Conservation (phyloP, 2,329 filamentous ascomycete genomes). For the Epichloe bromicola region DNA sequence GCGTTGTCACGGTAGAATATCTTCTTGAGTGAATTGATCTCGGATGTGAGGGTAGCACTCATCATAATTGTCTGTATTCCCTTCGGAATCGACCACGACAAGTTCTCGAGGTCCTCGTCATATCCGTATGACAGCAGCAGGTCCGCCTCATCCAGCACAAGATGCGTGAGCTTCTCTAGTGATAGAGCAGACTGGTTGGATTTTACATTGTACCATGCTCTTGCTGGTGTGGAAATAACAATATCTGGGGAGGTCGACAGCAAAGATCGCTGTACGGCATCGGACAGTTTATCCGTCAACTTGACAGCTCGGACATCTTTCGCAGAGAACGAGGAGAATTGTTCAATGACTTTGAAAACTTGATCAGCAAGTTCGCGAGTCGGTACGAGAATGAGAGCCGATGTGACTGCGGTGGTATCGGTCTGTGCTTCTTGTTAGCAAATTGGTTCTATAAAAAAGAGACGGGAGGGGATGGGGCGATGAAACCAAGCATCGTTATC, state of each 20-base stretch:
- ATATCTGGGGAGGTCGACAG: constrained; percentile 79
- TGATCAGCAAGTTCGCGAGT: constrained; percentile 91
- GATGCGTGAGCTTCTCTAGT: constrained; percentile 55
- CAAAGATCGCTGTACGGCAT: constrained; percentile 75
- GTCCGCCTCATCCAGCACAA: constrained; percentile 92
- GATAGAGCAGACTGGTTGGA: constrained; percentile 49
- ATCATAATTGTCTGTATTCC: constrained; percentile 85
- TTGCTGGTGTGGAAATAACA: constrained; percentile 80
- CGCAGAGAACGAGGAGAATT: constrained; percentile 69
- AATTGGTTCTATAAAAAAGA: not conserved
- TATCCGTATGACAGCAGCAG: constrained; percentile 90
- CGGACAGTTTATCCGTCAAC: constrained; percentile 79
- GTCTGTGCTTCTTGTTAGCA: constrained; percentile 22
- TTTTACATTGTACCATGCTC: constrained; percentile 67
- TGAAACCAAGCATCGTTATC: not conserved
- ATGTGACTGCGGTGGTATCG: constrained; percentile 41
- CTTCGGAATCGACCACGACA: constrained; percentile 67
- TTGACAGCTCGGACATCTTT: constrained; percentile 76
- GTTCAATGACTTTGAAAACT: constrained; percentile 65
- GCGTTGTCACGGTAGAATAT: constrained; percentile 61
- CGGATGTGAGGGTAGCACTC: constrained; percentile 81
- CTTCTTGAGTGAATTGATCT: constrained; percentile 73
- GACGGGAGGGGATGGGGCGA: no score
- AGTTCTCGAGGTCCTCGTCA: constrained; percentile 71
- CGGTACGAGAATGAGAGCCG: constrained; percentile 81